Percentiles rank a stretch among this genome's conserved stretches.
phyloP scores from a whole-genome alignment of 2,329 filamentous ascomycete genomes.

The Seiridium unicorne region DNA sequence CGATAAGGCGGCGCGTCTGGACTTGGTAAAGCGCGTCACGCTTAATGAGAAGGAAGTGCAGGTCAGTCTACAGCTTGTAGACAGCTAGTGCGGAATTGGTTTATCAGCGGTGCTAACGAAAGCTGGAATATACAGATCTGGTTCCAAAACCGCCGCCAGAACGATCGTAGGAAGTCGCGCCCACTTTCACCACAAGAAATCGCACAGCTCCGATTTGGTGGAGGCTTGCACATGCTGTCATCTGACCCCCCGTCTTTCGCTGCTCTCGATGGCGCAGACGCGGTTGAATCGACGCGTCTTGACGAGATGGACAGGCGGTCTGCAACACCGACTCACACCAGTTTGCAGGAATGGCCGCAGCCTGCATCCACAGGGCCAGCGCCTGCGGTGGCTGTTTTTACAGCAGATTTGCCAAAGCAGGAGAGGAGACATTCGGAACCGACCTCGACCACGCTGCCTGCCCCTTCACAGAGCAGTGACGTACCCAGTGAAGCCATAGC shows the following conservation, averaged over 20 bases:
- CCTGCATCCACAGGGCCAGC: constrained; percentile 18
- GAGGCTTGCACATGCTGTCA: constrained; percentile 47
- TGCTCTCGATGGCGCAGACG: constrained; percentile 14
- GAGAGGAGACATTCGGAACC: constrained; percentile 11
- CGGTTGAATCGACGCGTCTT: constrained; percentile 13
- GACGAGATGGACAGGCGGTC: constrained; percentile 16
- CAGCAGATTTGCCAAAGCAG: constrained; percentile 10
- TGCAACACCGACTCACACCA: constrained; percentile 16
- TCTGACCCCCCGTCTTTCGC: constrained; percentile 36
- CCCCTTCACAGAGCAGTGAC: constrained; percentile 20
- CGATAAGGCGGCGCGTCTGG: constrained; percentile 81
- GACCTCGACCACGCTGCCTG: constrained; percentile 10
- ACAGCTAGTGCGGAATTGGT: constrained; percentile 4
- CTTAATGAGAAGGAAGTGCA: constrained; percentile 96
- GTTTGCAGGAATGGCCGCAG: constrained; percentile 17
- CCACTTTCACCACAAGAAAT: constrained; percentile 79
- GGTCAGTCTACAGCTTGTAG: constrained; percentile 52
- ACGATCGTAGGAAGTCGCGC: constrained; percentile 84
- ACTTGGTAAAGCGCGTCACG: constrained; percentile 81
- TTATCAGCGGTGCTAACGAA: constrained; percentile 15
- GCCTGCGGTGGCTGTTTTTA: not conserved
- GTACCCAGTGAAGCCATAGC: constrained; percentile 17
- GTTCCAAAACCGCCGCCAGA: constrained; percentile 95
- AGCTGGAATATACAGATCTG: constrained; percentile 66
- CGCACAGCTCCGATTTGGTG: constrained; percentile 56